phyloP scores from a whole-genome alignment of 169 alveolate species.

The Eimeria praecox region DNA sequence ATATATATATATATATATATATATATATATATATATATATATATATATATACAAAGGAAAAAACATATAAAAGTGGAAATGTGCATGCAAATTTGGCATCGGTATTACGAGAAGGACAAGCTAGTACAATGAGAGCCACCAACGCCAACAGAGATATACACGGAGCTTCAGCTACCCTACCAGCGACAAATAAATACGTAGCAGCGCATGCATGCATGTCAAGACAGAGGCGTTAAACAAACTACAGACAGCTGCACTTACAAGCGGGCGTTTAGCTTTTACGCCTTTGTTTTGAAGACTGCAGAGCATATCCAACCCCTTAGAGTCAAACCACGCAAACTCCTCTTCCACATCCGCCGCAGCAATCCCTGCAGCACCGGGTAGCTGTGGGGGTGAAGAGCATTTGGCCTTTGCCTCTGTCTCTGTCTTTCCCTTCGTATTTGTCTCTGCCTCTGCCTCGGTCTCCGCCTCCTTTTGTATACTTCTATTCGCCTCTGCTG shows the following conservation, averaged over 20 bases:
- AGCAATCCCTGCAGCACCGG: neutral
- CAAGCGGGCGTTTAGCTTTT: neutral
- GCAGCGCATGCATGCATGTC: neutral
- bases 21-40: neutral
- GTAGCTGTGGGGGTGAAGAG: neutral
- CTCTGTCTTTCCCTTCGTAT: no score
- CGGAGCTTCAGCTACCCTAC: no score
- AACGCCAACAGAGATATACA: neutral
- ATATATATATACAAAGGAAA: neutral
- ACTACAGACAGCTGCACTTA: neutral
- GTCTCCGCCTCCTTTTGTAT: neutral
- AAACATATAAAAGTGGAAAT: neutral
- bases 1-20: neutral
- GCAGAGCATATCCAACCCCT: neutral
- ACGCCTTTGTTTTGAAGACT: no score
- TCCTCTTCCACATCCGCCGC: neutral
- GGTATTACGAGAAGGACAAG: no score
- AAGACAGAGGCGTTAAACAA: neutral
- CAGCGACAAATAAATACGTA: neutral
- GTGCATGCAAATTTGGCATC: neutral
- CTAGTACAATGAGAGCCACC: neutral
- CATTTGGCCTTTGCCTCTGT: neutral
- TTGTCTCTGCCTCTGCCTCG: neutral
- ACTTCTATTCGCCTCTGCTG: neutral
- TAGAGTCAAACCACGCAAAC: neutral